Evolutionary conservation across 306 rosid species (phyloP), one percentile per base, ranked within the genome.

Genomic region (Gynostemma pentaphyllum): DNA sequence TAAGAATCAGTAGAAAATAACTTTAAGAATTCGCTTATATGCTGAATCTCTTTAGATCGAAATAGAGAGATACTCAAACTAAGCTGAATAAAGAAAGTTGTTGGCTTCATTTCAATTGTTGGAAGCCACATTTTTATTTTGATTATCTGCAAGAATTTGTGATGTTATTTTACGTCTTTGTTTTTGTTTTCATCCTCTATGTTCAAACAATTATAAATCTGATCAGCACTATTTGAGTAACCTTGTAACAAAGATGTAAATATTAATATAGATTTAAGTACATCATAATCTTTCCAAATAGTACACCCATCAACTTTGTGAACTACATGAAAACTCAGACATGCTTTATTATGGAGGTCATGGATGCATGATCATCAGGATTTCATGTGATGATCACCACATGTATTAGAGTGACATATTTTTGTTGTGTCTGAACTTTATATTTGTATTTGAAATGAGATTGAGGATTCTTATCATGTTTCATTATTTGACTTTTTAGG

Each of bases 401-500:
- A 1, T 39, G 24, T 39, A 23, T 37, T 13, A 22, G 13, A 37
- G 39, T 6, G 48, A 60, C 39, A 60, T 2, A 4, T 60, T 60
- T n/a, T 21, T 7, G 32, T 59, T 59, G 65, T 47, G 5, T 59
- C 47, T 7, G 22, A 21, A 37, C 32, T 5, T 56, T n/a, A 10
- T 37, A 56, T 18, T 10, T 36, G 64, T 22, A 37, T 22, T 13
- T 3, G 34, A 10, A 36, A 59, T 19, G 30, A 59, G 30, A 21
- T 5, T 36, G 34, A 59, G 18, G 4, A 26, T 29, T 44, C 26
- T 13, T 11, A 24, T 29, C 52, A 44, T 64, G 42, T 64, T 47
- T 64, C 2, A 51, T 21, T 64, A 48, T 46, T 2, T 0, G 11
- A 5, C 15, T 76, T 51, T 36, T 64, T 69, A 91, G 98, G 98